phyloP scores from a whole-genome alignment of 345 rosid species.

The Crucihimalaya himalaica region DNA sequence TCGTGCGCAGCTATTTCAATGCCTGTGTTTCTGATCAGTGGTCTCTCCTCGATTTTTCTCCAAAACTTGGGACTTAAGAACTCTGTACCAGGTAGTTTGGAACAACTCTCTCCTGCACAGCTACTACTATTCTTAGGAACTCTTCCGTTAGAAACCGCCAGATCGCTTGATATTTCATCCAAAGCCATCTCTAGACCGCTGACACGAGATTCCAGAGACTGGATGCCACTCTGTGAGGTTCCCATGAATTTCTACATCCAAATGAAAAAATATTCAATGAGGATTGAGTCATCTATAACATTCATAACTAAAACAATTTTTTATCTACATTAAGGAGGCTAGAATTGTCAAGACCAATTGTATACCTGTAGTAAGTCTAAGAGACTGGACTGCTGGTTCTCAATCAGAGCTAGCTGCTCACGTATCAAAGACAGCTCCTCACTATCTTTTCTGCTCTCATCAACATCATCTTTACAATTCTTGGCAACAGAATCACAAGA shows the following conservation, averaged over 20 bases:
- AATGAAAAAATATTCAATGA: constrained; percentile 17
- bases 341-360: neutral
- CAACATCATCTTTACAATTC: constrained; percentile 40
- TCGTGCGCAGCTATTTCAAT: constrained; percentile 33
- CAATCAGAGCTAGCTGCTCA: constrained; percentile 84
- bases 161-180: constrained; percentile 81
- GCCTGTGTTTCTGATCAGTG: constrained; percentile 31
- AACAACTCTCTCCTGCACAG: constrained; percentile 63
- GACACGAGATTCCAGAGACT: constrained; percentile 83
- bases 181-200: constrained; percentile 89
- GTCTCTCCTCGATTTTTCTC: constrained; percentile 66
- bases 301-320: constrained; percentile 1
- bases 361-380: constrained; percentile 80
- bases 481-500: constrained; percentile 39
- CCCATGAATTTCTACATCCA: constrained; percentile 84
- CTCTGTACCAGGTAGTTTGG: constrained; percentile 83
- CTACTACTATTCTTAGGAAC: constrained; percentile 44
- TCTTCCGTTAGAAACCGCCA: constrained; percentile 77
- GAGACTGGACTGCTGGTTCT: constrained; percentile 81
- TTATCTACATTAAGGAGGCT: neutral
- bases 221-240: constrained; percentile 81
- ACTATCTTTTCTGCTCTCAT: constrained; percentile 52
- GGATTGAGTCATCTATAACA: neutral
- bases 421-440: constrained; percentile 74
- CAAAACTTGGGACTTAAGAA: constrained; percentile 86